A percentile compares a stretch with the other conserved stretches of the same genome.
These are phyloP conservation scores for Betula pendula DNA, from an alignment of 306 rosid species.

Conservation along the genomic window DNA sequence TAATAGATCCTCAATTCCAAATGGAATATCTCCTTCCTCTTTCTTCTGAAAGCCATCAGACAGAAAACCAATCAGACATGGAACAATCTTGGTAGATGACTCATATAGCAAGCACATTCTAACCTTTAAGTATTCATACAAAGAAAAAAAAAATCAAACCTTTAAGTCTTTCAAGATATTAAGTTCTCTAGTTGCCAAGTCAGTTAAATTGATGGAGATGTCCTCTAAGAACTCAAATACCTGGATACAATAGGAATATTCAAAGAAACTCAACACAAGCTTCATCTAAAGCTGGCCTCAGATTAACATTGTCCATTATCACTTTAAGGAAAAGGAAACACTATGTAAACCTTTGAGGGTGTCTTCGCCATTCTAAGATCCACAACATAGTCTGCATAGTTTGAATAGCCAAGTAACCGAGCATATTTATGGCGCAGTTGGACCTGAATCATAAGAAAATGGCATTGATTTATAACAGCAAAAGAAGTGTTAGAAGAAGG, in stretches of 20 bases:
- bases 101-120: slow-evolving; percentile 21
- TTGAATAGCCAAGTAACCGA: slow-evolving; percentile 81
- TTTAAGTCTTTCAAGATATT: slow-evolving; percentile 71
- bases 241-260: slow-evolving; percentile 42
- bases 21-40: slow-evolving; percentile 89
- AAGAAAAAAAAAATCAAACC: slow-evolving; percentile 33
- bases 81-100: slow-evolving; percentile 26
- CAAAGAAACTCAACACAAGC: slow-evolving; percentile 13
- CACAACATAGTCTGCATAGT: slow-evolving; percentile 83
- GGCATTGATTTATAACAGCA: not conserved
- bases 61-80: slow-evolving; percentile 30
- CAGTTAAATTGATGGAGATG: slow-evolving; percentile 67
- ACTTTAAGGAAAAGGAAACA: not conserved
- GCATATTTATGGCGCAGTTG: slow-evolving; percentile 88
- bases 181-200: slow-evolving; percentile 73
- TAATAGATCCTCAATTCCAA: slow-evolving; percentile 82
- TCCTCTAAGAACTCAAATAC: slow-evolving; percentile 90
- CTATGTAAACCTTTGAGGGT: slow-evolving; percentile 71
- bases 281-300: not conserved
- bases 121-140: slow-evolving; percentile 52
- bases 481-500: not conserved
- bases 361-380: slow-evolving; percentile 93
- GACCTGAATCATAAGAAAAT: slow-evolving; percentile 56
- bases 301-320: not conserved
- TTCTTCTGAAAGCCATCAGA: slow-evolving; percentile 61